Conservation (phyloP, 208 protist genomes). For the Trichomonas vaginalis region DNA sequence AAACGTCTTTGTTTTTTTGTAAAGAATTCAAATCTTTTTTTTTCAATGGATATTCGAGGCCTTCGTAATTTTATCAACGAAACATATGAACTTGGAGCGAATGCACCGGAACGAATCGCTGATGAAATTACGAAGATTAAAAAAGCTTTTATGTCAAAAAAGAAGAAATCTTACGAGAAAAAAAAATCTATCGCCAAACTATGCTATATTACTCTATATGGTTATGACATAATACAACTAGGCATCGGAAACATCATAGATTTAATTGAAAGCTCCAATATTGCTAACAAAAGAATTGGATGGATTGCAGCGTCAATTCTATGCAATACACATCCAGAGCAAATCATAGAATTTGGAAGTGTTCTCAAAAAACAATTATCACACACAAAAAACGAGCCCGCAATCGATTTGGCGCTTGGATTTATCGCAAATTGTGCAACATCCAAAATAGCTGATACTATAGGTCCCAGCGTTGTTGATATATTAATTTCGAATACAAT, state of each 20-base stretch:
- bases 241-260: not conserved
- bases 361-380: not conserved
- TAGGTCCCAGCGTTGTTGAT: not conserved
- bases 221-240: not conserved
- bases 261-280: not conserved
- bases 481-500: not conserved
- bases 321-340: not conserved
- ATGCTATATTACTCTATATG: not conserved
- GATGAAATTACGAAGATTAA: not conserved
- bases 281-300: not conserved
- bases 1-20: too few relatives aligned
- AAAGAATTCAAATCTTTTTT: too few relatives aligned
- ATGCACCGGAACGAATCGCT: not conserved
- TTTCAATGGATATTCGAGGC: not conserved
- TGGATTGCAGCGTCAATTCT: not conserved
- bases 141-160: not conserved
- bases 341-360: not conserved
- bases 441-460: not conserved
- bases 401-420: not conserved
- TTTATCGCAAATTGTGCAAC: not conserved
- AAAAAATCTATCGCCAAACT: not conserved
- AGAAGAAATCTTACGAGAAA: not conserved
- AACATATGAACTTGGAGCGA: not conserved
- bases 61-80: not conserved
- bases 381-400: not conserved